Evolutionary conservation across 805 yeast species (phyloP), one percentile per base, ranked within the genome.

Genomic region (Pichia paraexigua): DNA sequence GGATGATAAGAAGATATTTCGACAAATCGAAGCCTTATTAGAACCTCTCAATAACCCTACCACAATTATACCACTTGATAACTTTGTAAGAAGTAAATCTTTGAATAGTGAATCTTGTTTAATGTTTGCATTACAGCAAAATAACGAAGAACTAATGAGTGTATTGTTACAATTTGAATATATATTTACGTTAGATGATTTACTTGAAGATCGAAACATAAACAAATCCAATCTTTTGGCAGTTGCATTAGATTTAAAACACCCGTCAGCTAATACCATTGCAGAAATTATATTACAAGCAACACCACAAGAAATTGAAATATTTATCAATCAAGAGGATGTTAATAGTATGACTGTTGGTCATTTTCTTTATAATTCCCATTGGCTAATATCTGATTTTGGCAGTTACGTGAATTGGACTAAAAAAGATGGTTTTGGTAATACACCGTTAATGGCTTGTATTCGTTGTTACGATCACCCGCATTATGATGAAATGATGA

Each of bases 401-500:
- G 95, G 95, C 0, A 63, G 63, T 1, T 75, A 71, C 43, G 69
- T 90, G 6, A 73, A 87, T 59, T 92, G 97, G 97, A 73, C 71
- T 8, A 63, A 67, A 15, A 76, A 75, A 48, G 97, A 91, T 62
- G 55, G 60, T 13, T 79, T 77, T 53, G 79, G 83, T 0, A 87
- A 86, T 58, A 87, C 97, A 0, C 95, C 97, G 0, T 68, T 92
- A 11, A 80, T 85, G 65, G 76, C 88, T 2, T 67, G 87, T 3
- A 81, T 88, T 56, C 69, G 96, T 50, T 80, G 90, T 56, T 91
- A 91, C 65, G 97, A 90, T 63, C 90, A 86, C 56, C 69, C 78
- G 0, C 66, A 80, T 35, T 91, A 90, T 63, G 62, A 71, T 2
- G 60, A 61, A 3, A 61, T 87, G 58, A 67, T 87, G 6, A 46